Conservation (phyloP, 2,329 filamentous ascomycete species). For the Alternaria sp. region DNA sequence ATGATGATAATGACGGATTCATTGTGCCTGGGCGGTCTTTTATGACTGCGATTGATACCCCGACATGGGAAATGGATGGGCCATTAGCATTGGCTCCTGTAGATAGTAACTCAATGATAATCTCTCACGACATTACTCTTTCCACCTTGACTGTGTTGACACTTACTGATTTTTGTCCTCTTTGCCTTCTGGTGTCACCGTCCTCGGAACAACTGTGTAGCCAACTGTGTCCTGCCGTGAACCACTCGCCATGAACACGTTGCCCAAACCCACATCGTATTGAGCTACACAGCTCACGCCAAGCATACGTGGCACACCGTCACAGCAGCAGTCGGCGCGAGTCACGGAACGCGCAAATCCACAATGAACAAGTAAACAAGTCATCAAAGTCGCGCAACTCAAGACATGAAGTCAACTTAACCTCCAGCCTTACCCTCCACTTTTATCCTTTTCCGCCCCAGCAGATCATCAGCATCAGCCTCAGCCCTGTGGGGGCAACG, state of each 20-base stretch:
- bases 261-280: background rate
- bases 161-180: background rate
- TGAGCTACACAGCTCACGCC: background rate
- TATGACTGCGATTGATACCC: conserved; percentile 43
- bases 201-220: background rate
- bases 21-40: conserved; percentile 26
- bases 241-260: no score
- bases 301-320: background rate
- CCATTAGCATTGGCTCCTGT: conserved; percentile 19
- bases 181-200: background rate
- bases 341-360: background rate
- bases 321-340: background rate
- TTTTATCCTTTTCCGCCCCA: background rate
- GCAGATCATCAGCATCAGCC: background rate
- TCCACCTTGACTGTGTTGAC: background rate
- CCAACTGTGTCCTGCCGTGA: background rate
- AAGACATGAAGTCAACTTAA: background rate
- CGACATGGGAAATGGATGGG: conserved; percentile 23
- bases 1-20: conserved; percentile 32
- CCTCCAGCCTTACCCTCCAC: background rate
- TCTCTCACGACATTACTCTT: conserved; percentile 11
- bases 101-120: conserved; percentile 35
- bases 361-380: background rate
- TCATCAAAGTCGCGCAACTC: background rate
- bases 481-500: background rate